phyloP scores from a whole-genome alignment of 108 stramenopile species.

The Schizochytrium sp. region DNA sequence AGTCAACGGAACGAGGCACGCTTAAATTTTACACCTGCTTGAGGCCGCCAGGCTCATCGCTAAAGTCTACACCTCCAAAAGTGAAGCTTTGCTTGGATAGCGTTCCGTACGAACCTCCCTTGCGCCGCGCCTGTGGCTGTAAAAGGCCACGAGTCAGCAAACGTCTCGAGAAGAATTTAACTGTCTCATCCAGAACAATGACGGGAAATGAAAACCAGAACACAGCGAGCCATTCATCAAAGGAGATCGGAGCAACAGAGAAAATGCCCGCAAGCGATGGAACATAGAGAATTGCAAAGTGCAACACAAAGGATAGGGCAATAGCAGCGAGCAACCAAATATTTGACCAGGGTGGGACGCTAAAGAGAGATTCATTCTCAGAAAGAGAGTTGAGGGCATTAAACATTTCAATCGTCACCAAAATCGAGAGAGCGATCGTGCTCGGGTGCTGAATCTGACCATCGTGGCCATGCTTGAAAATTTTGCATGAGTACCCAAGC shows the following conservation, averaged over 20 bases:
- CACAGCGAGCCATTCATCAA: constrained; percentile 85
- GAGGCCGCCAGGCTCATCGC: constrained; percentile 13
- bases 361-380: constrained; percentile 86
- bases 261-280: constrained; percentile 86
- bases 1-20: not conserved
- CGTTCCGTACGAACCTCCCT: not conserved
- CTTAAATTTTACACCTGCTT: not conserved
- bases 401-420: constrained; percentile 96
- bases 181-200: constrained; percentile 88
- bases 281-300: constrained; percentile 86
- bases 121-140: not conserved
- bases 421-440: constrained; percentile 88
- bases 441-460: constrained; percentile 72
- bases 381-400: constrained; percentile 96
- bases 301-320: constrained; percentile 86
- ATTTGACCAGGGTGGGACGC: constrained; percentile 89
- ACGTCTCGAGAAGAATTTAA: constrained; percentile 74
- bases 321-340: constrained; percentile 90
- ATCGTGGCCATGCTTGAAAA: constrained; percentile 68
- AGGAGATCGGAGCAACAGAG: constrained; percentile 86
- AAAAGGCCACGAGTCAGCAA: not conserved
- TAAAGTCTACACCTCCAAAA: not conserved
- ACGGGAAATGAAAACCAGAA: constrained; percentile 86
- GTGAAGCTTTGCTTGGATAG: constrained; percentile 1
- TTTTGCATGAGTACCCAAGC: constrained; percentile 83